phyloP scores from a whole-genome alignment of 257 asterid genomes.

The Penstemon newberryi region DNA sequence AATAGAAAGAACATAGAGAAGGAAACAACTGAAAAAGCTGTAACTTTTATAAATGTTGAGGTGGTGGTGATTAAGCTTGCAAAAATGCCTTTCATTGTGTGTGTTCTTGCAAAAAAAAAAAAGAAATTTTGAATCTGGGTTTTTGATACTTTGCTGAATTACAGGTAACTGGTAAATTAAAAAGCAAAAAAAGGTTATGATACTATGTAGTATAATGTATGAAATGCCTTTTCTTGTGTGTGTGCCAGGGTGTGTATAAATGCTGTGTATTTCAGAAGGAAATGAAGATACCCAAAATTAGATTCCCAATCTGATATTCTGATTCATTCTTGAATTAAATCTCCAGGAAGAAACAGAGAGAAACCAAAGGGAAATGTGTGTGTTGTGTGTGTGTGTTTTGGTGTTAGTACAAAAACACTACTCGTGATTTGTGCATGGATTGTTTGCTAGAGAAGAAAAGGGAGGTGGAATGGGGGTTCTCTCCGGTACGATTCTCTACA shows the following conservation, averaged over 20 bases:
- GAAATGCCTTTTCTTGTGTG: not conserved
- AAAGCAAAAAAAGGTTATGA: conserved; percentile 14
- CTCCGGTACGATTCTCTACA: conserved; percentile 32
- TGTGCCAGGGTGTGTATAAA: not conserved
- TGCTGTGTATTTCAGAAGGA: not conserved
- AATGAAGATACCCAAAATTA: not conserved
- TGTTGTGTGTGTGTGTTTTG: conserved; percentile 5
- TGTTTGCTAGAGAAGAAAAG: conserved; percentile 18
- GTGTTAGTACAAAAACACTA: conserved; percentile 12
- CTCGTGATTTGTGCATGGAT: conserved; percentile 33
- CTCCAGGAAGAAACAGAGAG: not conserved
- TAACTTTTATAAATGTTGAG: conserved; percentile 38
- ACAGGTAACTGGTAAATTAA: not conserved
- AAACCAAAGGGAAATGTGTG: not conserved
- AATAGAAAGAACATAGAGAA: conserved; percentile 42
- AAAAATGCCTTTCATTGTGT: conserved; percentile 29
- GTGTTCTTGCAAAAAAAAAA: not conserved
- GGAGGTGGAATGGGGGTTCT: not conserved
- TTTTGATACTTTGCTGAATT: conserved; percentile 37
- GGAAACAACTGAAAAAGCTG: conserved; percentile 40
- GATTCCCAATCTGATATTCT: not conserved
- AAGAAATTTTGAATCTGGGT: not conserved
- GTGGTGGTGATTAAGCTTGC: conserved; percentile 31
- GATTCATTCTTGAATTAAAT: not conserved
- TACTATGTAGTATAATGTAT: not conserved